Evolutionary conservation across 2,329 filamentous ascomycete genomes (phyloP).

Genomic region (Nigrospora osmanthi): DNA sequence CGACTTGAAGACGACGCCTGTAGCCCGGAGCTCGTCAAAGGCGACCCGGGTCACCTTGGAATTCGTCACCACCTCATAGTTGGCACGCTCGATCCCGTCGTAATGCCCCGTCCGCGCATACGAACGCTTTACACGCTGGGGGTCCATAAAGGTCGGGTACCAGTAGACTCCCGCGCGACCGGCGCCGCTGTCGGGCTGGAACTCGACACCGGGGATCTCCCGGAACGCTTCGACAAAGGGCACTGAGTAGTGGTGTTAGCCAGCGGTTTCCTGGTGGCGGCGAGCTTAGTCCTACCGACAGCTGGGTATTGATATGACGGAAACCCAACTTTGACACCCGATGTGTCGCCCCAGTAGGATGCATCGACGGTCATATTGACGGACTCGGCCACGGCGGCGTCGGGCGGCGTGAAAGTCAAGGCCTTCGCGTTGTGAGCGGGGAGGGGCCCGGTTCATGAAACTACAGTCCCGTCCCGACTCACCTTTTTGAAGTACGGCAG

Average conservation of each 20-base stretch:
- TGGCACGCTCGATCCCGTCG: neutral
- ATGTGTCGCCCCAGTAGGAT: conserved; percentile 1
- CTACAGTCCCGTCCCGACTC: neutral
- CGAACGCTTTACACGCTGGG: neutral
- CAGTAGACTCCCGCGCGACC: conserved; percentile 5
- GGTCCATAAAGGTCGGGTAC: conserved; percentile 4
- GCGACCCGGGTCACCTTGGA: neutral
- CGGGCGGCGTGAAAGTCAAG: conserved; percentile 17
- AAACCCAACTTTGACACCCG: conserved; percentile 1
- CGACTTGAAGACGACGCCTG: neutral
- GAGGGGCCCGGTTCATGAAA: too few relatives aligned
- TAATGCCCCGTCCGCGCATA: conserved; percentile 2
- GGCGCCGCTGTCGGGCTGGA: conserved; percentile 1
- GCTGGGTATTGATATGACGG: conserved; percentile 3
- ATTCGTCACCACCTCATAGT: neutral
- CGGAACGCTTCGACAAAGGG: conserved; percentile 2
- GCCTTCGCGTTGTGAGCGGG: neutral
- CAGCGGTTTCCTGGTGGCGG: too few relatives aligned
- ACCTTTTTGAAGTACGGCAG: conserved; percentile 36
- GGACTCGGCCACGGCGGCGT: conserved; percentile 10
- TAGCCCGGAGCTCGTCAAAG: neutral
- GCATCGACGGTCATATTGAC: conserved; percentile 16
- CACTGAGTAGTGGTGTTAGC: neutral
- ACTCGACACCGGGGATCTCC: neutral
- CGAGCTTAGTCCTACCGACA: neutral